Conservation (phyloP, 106 monocot genomes). For the Dendrobium chrysotoxum region DNA sequence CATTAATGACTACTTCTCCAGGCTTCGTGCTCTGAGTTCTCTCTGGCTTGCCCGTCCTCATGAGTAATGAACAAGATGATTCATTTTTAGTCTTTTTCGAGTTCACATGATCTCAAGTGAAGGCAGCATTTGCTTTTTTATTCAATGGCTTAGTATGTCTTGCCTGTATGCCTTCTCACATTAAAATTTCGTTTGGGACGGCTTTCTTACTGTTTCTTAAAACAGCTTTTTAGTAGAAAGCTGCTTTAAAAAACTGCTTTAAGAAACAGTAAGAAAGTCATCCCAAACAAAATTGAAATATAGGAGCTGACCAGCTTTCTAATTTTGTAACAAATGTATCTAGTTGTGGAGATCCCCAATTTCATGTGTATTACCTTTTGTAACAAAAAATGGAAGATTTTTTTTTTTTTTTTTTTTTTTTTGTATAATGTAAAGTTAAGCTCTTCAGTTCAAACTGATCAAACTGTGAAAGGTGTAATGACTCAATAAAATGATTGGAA, state of each 20-base stretch:
- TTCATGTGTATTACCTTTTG: background rate
- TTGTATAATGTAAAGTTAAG: background rate
- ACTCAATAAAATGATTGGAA: background rate
- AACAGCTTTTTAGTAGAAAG: too few species aligned
- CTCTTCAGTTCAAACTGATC: background rate
- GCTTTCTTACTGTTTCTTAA: too few species aligned
- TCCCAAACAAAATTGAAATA: too few species aligned
- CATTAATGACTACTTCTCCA: slow-evolving; percentile 48
- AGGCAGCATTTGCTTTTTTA: background rate
- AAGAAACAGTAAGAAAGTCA: too few species aligned
- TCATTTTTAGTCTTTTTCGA: background rate
- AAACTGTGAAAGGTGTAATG: background rate
- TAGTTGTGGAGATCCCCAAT: background rate
- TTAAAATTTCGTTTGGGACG: too few species aligned
- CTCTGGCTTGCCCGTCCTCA: slow-evolving; percentile 57
- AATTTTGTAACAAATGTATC: background rate
- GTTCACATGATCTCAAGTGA: background rate
- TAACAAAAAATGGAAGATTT: background rate
- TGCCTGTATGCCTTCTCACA: background rate
- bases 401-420: background rate
- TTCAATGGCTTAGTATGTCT: background rate
- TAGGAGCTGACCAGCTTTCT: background rate
- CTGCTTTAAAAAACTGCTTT: too few species aligned
- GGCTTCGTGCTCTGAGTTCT: slow-evolving; percentile 48
- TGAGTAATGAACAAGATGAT: background rate